Evolutionary conservation across 352 stramenopile genomes (phyloP).

Genomic region (Phytopythium helicoides): DNA sequence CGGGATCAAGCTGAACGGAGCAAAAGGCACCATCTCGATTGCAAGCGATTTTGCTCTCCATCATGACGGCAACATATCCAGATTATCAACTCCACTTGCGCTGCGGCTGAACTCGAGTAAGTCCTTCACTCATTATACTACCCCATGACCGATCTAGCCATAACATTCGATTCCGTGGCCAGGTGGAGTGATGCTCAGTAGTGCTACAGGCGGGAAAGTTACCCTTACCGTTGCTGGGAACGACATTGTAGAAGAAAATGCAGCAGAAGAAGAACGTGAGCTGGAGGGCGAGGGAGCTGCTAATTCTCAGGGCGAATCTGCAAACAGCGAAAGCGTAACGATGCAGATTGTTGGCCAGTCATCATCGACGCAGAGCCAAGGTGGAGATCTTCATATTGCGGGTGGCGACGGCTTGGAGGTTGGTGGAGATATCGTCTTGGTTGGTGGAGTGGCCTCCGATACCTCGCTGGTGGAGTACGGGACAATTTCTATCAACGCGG

Average conservation of each 20-base stretch:
- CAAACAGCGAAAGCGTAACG: constrained; percentile 23
- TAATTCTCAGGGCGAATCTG: constrained; percentile 1
- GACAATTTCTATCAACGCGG: constrained; percentile 55
- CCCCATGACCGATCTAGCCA: too few species aligned
- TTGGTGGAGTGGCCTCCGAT: constrained; percentile 33
- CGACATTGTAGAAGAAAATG: constrained; percentile 5
- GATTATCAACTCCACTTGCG: constrained; percentile 30
- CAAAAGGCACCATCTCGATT: constrained; percentile 36
- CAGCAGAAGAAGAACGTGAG: neutral
- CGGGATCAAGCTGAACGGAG: constrained; percentile 53
- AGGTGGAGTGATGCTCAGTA: constrained; percentile 16
- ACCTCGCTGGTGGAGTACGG: constrained; percentile 24
- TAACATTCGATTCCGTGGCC: neutral
- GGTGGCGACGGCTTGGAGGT: constrained; percentile 43
- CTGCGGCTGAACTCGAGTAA: constrained; percentile 53
- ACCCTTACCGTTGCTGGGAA: constrained; percentile 19
- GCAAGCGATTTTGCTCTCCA: constrained; percentile 33
- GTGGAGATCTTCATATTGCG: constrained; percentile 50
- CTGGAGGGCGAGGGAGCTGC: constrained; percentile 13
- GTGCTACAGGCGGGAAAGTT: constrained; percentile 17
- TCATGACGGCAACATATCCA: constrained; percentile 40
- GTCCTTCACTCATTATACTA: too few species aligned
- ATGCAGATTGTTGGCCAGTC: constrained; percentile 59
- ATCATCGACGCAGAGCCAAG: constrained; percentile 35
- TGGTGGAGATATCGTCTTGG: constrained; percentile 49